Conservation (phyloP, 2,329 filamentous ascomycete species). For the Dactylellina leptospora region DNA sequence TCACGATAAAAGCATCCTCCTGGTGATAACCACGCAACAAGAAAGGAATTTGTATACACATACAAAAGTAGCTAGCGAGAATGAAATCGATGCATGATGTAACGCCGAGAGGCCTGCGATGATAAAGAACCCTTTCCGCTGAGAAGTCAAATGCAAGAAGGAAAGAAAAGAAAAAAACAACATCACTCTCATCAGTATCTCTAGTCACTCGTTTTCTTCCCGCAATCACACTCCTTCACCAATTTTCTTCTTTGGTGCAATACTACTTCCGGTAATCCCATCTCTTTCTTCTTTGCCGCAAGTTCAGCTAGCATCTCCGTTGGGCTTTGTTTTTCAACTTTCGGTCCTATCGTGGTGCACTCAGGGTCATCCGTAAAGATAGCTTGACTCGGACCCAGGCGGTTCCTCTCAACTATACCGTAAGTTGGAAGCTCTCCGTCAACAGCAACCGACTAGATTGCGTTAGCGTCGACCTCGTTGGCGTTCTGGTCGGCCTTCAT, state of each 20-base stretch:
- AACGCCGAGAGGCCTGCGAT: not conserved
- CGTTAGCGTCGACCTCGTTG: constrained; percentile 8
- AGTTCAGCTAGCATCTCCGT: constrained; percentile 24
- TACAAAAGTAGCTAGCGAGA: not conserved
- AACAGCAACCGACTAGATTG: constrained; percentile 23
- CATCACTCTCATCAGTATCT: too few relatives aligned
- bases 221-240: not conserved
- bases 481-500: constrained; percentile 31
- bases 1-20: too few relatives aligned
- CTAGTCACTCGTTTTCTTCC: too few relatives aligned
- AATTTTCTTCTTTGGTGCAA: constrained; percentile 4
- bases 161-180: too few relatives aligned
- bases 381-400: constrained; percentile 7
- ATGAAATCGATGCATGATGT: not conserved
- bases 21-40: too few relatives aligned
- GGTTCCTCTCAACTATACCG: constrained; percentile 12
- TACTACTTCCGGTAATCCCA: not conserved
- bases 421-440: constrained; percentile 17
- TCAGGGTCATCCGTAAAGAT: constrained; percentile 25
- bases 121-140: not conserved
- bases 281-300: not conserved
- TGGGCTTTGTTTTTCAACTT: not conserved
- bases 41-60: not conserved
- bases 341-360: constrained; percentile 5
- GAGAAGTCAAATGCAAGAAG: not conserved